Evolutionary conservation across 306 rosid genomes (phyloP), one percentile per base, ranked within the genome.

Genomic region (Oemleria cerasiformis): DNA sequence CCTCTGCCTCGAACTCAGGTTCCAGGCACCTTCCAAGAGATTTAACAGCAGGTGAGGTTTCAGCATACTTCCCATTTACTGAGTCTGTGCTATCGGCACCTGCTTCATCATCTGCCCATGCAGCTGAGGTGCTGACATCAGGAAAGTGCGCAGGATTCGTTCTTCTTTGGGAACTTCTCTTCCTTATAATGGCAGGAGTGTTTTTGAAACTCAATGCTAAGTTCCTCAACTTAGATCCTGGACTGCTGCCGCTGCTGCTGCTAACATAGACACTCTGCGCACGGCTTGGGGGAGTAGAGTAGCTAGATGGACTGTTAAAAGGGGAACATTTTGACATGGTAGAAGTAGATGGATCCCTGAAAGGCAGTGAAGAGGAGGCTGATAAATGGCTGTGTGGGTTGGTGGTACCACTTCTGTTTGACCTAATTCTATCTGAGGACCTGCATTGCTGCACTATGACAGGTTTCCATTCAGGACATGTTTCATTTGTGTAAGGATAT

Each of bases 121-220:
- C 49, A 10, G 60, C 44, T 10, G 75, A 13, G 64, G 21, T 19
- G 72, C 49, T 40, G 61, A 51, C 70, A 70, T 62, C 81, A 59
- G 45, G 21, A 21, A 30, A 40, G 56, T 62, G 64, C 17, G 48
- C 65, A 65, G 21, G 64, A 25, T 43, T 50, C 61, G 30, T 13
- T 47, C 72, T 82, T 34, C 67, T 65, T 30, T 4, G 36, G 47
- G 76, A 20, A 63, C 77, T 63, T 74, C 83, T 82, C 77, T 81
- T 88, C 79, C 89, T 82, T 62, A 84, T 74, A 59, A 86, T 88
- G 34, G 91, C 86, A 77, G 91, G 91, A 70, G 67, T 73, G 57
- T 84, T 82, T 47, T 76, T 72, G 64, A 82, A 84, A 43, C 76
- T 82, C 89, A 79, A 76, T 69, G 88, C 91, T 42, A 80, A 77